Evolutionary conservation across 495 filamentous ascomycete species (phyloP).

Genomic region (Daldinia decipiens): DNA sequence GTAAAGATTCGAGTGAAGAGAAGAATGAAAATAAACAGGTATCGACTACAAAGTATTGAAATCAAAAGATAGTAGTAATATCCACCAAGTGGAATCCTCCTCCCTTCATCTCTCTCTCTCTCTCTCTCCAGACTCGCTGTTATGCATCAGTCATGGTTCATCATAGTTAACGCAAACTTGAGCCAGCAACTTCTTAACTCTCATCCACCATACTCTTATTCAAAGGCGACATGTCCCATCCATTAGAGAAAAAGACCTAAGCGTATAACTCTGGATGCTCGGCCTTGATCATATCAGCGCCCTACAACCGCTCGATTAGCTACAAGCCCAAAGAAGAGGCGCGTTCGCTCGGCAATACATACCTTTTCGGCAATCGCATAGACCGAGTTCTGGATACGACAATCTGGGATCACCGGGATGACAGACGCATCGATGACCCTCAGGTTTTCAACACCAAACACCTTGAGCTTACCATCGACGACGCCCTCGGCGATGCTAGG

Average conservation of each 20-base stretch:
- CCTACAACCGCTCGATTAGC: constrained; percentile 48
- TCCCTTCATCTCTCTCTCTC: neutral
- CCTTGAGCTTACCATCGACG: constrained; percentile 63
- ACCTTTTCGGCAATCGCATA: constrained; percentile 69
- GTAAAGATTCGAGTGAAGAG: too few relatives aligned
- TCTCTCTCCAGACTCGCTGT: neutral
- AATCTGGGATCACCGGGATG: constrained; percentile 59
- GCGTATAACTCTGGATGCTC: constrained; percentile 50
- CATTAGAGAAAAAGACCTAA: constrained; percentile 2
- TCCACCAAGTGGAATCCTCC: neutral
- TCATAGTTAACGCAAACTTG: neutral
- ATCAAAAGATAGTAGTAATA: neutral
- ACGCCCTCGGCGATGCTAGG: constrained; percentile 64
- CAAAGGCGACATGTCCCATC: neutral
- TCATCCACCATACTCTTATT: neutral
- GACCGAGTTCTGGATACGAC: constrained; percentile 60
- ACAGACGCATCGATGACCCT: constrained; percentile 63
- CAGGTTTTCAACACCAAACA: constrained; percentile 64
- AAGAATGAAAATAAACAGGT: neutral
- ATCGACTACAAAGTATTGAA: neutral
- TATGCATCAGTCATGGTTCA: neutral
- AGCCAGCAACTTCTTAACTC: neutral
- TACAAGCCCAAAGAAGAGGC: neutral
- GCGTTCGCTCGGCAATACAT: constrained; percentile 5
- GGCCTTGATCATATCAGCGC: constrained; percentile 59